Evolutionary conservation across 2,329 filamentous ascomycete genomes (phyloP).

Genomic region (Fusarium sp.): DNA sequence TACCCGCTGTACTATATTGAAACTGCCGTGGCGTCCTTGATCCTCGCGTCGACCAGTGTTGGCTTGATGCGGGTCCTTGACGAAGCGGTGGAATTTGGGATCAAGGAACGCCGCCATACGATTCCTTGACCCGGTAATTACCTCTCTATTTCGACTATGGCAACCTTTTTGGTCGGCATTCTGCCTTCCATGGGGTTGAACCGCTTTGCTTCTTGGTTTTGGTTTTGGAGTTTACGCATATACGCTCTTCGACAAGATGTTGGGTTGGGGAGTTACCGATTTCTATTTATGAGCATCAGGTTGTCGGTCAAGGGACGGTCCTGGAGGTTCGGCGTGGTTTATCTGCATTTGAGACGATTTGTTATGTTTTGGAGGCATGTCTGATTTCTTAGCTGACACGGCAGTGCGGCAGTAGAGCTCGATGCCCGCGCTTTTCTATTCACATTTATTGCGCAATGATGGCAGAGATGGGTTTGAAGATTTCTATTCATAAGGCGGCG

Average conservation of each 20-base stretch:
- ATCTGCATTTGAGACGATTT: conserved; percentile 38
- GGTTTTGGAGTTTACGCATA: conserved; percentile 46
- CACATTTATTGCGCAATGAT: conserved; percentile 10
- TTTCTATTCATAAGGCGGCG: conserved; percentile 6
- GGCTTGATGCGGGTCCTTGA: not conserved
- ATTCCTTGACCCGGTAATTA: conserved; percentile 27
- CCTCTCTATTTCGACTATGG: conserved; percentile 29
- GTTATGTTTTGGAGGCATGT: conserved; percentile 13
- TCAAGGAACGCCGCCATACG: conserved; percentile 8
- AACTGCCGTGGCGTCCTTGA: conserved; percentile 22
- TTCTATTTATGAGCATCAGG: conserved; percentile 43
- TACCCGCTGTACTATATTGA: conserved; percentile 48
- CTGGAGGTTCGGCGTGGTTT: conserved; percentile 40
- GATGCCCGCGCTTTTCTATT: conserved; percentile 9
- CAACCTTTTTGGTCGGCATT: not conserved
- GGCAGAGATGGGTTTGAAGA: conserved; percentile 1
- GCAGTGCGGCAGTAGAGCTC: not conserved
- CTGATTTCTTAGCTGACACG: not conserved
- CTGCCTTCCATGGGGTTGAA: not conserved
- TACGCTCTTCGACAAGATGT: conserved; percentile 41
- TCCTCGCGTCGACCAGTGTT: not conserved
- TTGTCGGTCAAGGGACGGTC: conserved; percentile 40
- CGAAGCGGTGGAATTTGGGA: conserved; percentile 3
- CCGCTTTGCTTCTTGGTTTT: conserved; percentile 37
- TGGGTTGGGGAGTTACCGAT: conserved; percentile 42